These are phyloP conservation scores for Fistulina hepatica DNA, from an alignment of 1,284 basidiomycete genomes.

Conservation along the genomic window DNA sequence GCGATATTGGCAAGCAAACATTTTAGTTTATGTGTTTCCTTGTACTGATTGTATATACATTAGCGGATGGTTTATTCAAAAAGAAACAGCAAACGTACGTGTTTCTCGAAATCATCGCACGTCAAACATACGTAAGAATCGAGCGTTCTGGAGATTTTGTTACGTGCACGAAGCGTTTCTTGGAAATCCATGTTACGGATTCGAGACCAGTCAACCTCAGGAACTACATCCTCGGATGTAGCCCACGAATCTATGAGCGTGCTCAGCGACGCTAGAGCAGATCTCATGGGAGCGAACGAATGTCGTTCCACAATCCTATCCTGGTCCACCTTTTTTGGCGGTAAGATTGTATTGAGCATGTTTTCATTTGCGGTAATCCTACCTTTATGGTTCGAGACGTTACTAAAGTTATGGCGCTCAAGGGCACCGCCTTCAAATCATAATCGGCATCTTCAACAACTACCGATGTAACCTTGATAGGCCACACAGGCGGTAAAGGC, in stretches of 20 bases:
- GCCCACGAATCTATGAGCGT: constrained; percentile 45
- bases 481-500: constrained; percentile 67
- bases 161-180: constrained; percentile 61
- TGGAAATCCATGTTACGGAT: constrained; percentile 88
- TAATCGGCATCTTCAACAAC: constrained; percentile 49
- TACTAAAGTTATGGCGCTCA: constrained; percentile 72
- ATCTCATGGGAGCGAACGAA: constrained; percentile 51
- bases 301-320: constrained; percentile 57
- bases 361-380: constrained; percentile 2
- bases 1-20: constrained; percentile 64
- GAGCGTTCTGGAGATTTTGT: constrained; percentile 8
- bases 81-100: constrained; percentile 17
- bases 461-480: constrained; percentile 40
- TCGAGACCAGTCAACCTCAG: constrained; percentile 80
- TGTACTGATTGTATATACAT: constrained; percentile 50
- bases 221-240: constrained; percentile 31
- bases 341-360: constrained; percentile 11
- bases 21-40: constrained; percentile 64
- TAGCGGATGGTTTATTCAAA: neutral
- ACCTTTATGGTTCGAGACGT: constrained; percentile 69
- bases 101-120: constrained; percentile 18
- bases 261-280: constrained; percentile 39
- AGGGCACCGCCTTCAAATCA: constrained; percentile 56
- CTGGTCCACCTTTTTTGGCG: constrained; percentile 49
- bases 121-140: constrained; percentile 9